Percentiles rank a stretch among this genome's conserved stretches.
phyloP scores from a whole-genome alignment of 176 grass and related monocot genomes.

The Oryza meridionalis region DNA sequence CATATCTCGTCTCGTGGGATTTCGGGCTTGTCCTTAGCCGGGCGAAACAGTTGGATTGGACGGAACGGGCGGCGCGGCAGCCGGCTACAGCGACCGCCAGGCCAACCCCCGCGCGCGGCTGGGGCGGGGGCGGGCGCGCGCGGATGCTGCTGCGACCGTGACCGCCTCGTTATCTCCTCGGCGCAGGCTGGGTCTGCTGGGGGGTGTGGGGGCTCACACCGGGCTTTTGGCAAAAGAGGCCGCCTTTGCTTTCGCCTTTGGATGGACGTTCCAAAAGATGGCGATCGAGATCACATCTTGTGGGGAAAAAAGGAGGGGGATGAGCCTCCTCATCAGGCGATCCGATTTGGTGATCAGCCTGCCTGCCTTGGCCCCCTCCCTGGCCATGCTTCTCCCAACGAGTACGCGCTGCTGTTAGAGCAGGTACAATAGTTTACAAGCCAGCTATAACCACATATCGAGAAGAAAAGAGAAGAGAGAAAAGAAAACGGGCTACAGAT shows the following conservation, averaged over 20 bases:
- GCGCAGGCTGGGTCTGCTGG: background rate
- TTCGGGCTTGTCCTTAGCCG: constrained; percentile 36
- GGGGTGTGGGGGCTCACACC: background rate
- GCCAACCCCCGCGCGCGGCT: background rate
- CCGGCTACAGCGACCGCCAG: background rate
- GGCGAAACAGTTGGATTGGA: constrained; percentile 31
- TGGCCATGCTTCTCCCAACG: background rate
- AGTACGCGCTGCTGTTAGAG: background rate
- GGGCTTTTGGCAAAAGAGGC: constrained; percentile 48
- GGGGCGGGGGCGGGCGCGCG: background rate
- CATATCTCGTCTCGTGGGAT: background rate
- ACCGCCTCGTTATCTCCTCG: constrained; percentile 1
- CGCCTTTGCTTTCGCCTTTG: constrained; percentile 14
- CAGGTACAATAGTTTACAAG: too few species aligned
- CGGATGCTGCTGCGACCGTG: background rate
- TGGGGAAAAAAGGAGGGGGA: background rate
- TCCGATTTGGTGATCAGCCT: constrained; percentile 11
- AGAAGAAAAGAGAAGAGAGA: too few species aligned
- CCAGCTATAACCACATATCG: too few species aligned
- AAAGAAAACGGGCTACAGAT: too few species aligned
- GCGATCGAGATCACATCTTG: constrained; percentile 28
- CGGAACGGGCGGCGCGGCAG: background rate
- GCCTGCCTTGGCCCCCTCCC: background rate
- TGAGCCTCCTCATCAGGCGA: background rate
- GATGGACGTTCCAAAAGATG: constrained; percentile 30